Evolutionary conservation across 176 grass and related monocot species (phyloP).

Genomic region (Avena eriantha): DNA sequence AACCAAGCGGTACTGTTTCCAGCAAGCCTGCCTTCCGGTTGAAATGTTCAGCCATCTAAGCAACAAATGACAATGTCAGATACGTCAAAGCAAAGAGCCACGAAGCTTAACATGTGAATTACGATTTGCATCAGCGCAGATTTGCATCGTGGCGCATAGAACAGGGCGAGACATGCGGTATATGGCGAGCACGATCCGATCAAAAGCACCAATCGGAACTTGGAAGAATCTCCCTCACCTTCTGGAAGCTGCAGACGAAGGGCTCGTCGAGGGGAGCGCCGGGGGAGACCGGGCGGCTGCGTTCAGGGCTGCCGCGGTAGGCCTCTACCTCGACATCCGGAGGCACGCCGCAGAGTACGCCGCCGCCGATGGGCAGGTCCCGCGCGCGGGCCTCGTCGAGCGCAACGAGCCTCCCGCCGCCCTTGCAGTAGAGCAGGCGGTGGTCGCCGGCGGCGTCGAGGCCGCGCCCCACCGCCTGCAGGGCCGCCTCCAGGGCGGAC

Average conservation of each 20-base stretch:
- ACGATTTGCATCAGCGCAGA: conserved; percentile 1
- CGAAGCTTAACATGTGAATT: background rate
- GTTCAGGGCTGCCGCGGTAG: conserved; percentile 41
- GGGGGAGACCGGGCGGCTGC: conserved; percentile 34
- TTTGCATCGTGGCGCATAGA: conserved; percentile 16
- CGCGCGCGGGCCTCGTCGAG: conserved; percentile 57
- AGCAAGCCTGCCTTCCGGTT: conserved; percentile 75
- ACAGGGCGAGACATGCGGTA: background rate
- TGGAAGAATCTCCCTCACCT: conserved; percentile 54
- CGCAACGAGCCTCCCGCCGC: conserved; percentile 62
- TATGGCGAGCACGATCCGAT: conserved; percentile 36
- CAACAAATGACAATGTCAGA: conserved; percentile 44
- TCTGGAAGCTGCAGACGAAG: conserved; percentile 66
- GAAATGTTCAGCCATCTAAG: conserved; percentile 96
- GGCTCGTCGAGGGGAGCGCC: conserved; percentile 33
- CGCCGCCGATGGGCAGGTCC: conserved; percentile 41
- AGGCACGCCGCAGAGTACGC: conserved; percentile 62
- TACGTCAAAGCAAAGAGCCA: background rate
- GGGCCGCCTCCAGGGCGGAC: conserved; percentile 69
- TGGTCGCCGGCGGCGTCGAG: conserved; percentile 77
- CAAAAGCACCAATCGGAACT: conserved; percentile 15
- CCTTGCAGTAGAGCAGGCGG: conserved; percentile 80
- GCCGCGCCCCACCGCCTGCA: conserved; percentile 74
- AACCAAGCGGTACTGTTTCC: conserved; percentile 80
- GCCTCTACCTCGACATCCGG: conserved; percentile 58